These are phyloP conservation scores for Aspergillus sp. DNA, from an alignment of 2,329 filamentous ascomycete species.

Conservation along the genomic window DNA sequence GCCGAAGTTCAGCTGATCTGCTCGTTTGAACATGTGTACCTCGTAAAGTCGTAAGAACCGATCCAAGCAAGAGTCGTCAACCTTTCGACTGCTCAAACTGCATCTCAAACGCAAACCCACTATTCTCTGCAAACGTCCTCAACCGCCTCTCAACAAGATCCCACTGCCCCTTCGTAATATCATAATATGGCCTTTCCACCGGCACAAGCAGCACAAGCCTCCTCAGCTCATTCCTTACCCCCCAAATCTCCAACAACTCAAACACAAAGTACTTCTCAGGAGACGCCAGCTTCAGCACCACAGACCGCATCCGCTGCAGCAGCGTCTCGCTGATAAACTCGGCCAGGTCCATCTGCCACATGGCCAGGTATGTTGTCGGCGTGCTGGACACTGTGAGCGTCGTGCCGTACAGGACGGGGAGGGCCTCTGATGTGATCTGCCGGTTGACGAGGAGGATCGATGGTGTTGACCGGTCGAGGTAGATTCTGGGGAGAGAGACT, in stretches of 20 bases:
- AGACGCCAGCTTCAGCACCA: not conserved
- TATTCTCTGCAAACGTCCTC: too few species aligned
- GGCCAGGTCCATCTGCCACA: not conserved
- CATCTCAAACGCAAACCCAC: too few species aligned
- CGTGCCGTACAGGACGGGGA: not conserved
- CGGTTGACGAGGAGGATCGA: not conserved
- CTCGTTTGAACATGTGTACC: too few species aligned
- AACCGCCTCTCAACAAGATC: too few species aligned
- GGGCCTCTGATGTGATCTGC: not conserved
- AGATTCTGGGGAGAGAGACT: not conserved
- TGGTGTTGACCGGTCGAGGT: not conserved
- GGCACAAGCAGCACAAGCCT: not conserved
- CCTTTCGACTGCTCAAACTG: too few species aligned
- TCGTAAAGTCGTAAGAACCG: too few species aligned
- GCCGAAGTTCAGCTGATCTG: too few species aligned
- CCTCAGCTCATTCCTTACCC: not conserved
- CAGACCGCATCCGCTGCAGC: not conserved
- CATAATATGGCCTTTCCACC: not conserved
- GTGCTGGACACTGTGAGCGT: not conserved
- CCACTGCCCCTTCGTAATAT: too few species aligned
- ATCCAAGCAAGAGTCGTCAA: too few species aligned
- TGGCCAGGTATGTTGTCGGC: not conserved
- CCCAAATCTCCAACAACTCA: not conserved
- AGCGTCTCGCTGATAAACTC: slow-evolving; percentile 4
- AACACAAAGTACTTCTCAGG: not conserved